Evolutionary conservation across 1,139 yeast species (phyloP), one percentile per base, ranked within the genome.

Genomic region (Scheffersomyces quercinus): DNA sequence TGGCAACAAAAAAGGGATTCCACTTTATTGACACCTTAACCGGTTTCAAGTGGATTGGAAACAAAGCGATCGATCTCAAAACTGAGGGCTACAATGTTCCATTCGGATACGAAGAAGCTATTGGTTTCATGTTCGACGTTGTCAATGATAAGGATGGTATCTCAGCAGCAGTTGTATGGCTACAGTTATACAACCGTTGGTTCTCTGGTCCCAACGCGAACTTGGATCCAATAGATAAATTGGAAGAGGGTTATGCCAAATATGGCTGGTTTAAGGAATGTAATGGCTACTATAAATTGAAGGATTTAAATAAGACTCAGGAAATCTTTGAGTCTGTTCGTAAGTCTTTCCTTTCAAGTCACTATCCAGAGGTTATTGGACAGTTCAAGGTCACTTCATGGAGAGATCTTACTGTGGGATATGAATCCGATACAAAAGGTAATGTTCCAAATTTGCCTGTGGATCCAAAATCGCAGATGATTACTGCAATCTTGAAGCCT

Each of bases 21-120:
- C 70, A 79, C 38, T 87, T 75, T 64, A 77, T 71, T 37, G 98
- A 93, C 49, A 91, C 98, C 0, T 71, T 93, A 42, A 93, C 98
- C 0, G 98, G 99, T 1, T 93, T 93, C 70, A 93, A 93, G 65
- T 93, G 99, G 99, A 86, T 93, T 40, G 99, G 98, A 3, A 93
- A 93, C 61, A 79, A 82, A 50, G 95, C 97, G 1, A 81, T 85
- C 31, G 88, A 84, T 24, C 69, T 88, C 45, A 89, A 85, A 50
- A 53, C 60, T 0, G 64, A 78, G 35, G 96, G 96, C 0, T 82
- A 60, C 54, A 54, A 43, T 5, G 96, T 91, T 1, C 96, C 97
- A 0, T 89, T 90, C 70, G 97, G 88, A 0, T 93, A 79, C 59
- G 99, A 93, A 62, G 99, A 93, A 59, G 98, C 98, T 4, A 86